Percentiles rank a stretch among this genome's conserved stretches.
phyloP scores from a whole-genome alignment of 169 alveolate genomes.

The Hepatocystis sp. region DNA sequence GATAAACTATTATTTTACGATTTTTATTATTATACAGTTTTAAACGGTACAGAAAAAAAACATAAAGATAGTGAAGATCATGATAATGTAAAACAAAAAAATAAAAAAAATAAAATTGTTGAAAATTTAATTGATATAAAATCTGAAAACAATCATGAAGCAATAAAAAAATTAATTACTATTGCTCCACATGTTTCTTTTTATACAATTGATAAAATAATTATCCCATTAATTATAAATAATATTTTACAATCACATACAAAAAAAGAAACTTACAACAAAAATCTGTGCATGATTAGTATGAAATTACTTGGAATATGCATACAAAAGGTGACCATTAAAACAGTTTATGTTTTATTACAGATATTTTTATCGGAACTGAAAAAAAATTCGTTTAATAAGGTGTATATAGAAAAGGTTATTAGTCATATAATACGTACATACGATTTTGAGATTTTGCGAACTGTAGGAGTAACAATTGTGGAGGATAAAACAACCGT shows the following conservation, averaged over 20 bases:
- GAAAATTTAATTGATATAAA: slow-evolving; percentile 69
- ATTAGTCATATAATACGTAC: slow-evolving; percentile 40
- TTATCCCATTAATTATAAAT: slow-evolving; percentile 56
- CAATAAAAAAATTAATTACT: slow-evolving; percentile 22
- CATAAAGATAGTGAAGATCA: neutral
- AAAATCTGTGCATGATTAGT: slow-evolving; percentile 28
- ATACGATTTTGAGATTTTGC: slow-evolving; percentile 9
- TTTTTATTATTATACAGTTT: slow-evolving; percentile 17
- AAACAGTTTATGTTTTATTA: slow-evolving; percentile 31
- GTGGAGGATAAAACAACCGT: too few species aligned
- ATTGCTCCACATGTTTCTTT: slow-evolving; percentile 21
- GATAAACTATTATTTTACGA: slow-evolving; percentile 56
- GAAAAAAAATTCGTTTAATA: slow-evolving; percentile 54
- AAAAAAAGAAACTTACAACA: slow-evolving; percentile 63
- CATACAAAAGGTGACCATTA: slow-evolving; percentile 27
- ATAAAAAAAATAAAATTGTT: slow-evolving; percentile 9
- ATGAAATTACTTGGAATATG: slow-evolving; percentile 58
- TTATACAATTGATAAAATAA: slow-evolving; percentile 40
- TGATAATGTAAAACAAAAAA: too few species aligned
- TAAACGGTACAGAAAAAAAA: neutral
- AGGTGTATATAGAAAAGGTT: slow-evolving; percentile 60
- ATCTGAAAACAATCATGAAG: slow-evolving; percentile 54
- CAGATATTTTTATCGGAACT: slow-evolving; percentile 22
- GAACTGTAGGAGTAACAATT: too few species aligned
- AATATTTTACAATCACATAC: slow-evolving; percentile 43